Conservation (phyloP, 495 filamentous ascomycete species). For the Tetracladium setigerum region DNA sequence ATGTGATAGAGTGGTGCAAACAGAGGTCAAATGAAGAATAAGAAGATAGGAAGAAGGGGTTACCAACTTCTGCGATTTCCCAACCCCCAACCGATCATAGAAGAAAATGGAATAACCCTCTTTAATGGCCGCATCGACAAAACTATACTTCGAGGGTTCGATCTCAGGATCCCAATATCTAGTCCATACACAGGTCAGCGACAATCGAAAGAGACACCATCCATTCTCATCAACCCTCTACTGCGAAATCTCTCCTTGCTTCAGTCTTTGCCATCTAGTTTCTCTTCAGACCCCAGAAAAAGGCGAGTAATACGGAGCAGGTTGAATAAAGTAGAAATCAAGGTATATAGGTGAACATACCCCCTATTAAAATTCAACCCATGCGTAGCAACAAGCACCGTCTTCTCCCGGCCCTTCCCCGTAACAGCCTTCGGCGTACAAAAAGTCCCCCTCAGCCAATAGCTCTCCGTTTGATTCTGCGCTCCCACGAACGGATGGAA, state of each 20-base stretch:
- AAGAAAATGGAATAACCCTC: constrained; percentile 43
- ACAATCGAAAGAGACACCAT: neutral
- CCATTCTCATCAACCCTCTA: too few species aligned
- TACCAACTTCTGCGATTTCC: constrained; percentile 25
- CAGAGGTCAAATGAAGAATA: too few species aligned
- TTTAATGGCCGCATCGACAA: constrained; percentile 42
- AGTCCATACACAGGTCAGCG: neutral
- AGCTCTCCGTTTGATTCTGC: constrained; percentile 8
- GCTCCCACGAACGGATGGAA: neutral
- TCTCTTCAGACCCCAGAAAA: too few species aligned
- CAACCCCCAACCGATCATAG: constrained; percentile 53
- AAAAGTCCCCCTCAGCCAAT: constrained; percentile 21
- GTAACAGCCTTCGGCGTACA: constrained; percentile 17
- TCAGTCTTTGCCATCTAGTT: too few species aligned
- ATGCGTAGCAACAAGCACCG: constrained; percentile 21
- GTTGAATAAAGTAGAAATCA: too few species aligned
- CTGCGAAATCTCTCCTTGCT: too few species aligned
- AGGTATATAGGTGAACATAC: constrained; percentile 10
- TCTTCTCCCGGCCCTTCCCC: constrained; percentile 10
- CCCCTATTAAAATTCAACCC: constrained; percentile 17
- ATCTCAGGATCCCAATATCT: constrained; percentile 53
- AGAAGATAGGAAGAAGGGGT: neutral
- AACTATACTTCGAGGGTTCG: constrained; percentile 46
- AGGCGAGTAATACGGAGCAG: too few species aligned
- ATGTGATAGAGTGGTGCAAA: too few species aligned